Evolutionary conservation across 2,329 filamentous ascomycete genomes (phyloP), one percentile per base, ranked within the genome.

Genomic region (Colletotrichum endophyticum): DNA sequence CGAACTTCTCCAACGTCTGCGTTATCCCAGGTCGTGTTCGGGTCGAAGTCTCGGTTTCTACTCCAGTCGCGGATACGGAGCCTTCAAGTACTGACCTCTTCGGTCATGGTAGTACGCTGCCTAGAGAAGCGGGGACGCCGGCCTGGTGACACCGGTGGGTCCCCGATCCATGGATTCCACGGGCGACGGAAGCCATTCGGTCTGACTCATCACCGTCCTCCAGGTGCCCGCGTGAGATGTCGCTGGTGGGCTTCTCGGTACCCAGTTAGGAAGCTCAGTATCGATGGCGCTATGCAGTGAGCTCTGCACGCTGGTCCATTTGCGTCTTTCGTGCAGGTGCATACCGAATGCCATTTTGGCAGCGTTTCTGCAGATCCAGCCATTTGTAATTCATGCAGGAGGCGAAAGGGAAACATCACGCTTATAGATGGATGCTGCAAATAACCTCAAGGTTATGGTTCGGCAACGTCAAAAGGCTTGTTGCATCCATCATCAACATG

Each of bases 131-230:
- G 22, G n/a, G 28, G 12, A 34, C 22, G 25, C 34, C 27, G 70
- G 34, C 57, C 57, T 61, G 30, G 25, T 22, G 44, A 22, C 36
- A 11, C 19, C 22, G 30, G 53, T 34, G 49, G 22, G 27, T 4
- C 19, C 9, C 36, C 22, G n/a, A 49, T n/a, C 49, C n/a, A 36
- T 59, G 9, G 49, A n/a, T 32, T 4, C 28, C 66, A 30, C 25
- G 9, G 39, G 39, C 9, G 39, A 44, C 39, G 44, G 39, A 73
- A 70, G 12, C 5, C 32, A 6, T 39, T 53, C 73, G 70, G 70
- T 73, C 70, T 76, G 73, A 76, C 73, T 76, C 73, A 73, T 57
- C 25, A 27, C 27, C 28, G 53, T 32, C 59, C 56, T 30, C 25
- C 16, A 13, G 22, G 34, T 49, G 22, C 30, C 57, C 61, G 27